Evolutionary conservation across 345 rosid species (phyloP).

Genomic region (Viola odorata): DNA sequence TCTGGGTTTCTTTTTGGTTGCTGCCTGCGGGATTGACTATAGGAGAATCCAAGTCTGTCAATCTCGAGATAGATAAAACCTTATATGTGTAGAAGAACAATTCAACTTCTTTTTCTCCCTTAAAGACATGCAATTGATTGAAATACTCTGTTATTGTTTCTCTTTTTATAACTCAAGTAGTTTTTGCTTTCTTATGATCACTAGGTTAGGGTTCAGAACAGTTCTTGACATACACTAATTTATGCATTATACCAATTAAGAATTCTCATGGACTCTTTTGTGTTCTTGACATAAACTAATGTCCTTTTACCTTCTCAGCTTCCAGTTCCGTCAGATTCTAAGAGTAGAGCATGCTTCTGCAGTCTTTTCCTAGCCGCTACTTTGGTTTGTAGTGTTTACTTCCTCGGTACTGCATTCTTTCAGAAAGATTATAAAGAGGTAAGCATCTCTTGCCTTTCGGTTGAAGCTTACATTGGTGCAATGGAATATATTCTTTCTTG

Average conservation of each 20-base stretch:
- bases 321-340: constrained; percentile 34
- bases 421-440: constrained; percentile 54
- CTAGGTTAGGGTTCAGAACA: not conserved
- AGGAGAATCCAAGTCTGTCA: no score
- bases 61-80: no score
- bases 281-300: not conserved
- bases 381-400: constrained; percentile 55
- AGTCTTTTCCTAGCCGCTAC: constrained; percentile 39
- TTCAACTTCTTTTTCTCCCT: no score
- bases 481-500: not conserved
- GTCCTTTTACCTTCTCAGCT: constrained; percentile 28
- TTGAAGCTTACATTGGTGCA: not conserved
- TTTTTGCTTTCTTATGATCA: not conserved
- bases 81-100: no score
- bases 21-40: constrained; percentile 8
- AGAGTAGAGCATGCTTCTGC: constrained; percentile 52
- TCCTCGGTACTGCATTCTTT: constrained; percentile 41
- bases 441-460: constrained; percentile 18
- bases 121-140: no score
- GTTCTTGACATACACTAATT: not conserved
- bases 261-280: not conserved
- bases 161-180: not conserved
- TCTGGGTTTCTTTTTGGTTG: constrained; percentile 2
- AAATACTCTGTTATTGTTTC: not conserved
- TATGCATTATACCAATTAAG: not conserved